Evolutionary conservation across 306 rosid species (phyloP), one percentile per base, ranked within the genome.

Genomic region (Rosa chinensis): DNA sequence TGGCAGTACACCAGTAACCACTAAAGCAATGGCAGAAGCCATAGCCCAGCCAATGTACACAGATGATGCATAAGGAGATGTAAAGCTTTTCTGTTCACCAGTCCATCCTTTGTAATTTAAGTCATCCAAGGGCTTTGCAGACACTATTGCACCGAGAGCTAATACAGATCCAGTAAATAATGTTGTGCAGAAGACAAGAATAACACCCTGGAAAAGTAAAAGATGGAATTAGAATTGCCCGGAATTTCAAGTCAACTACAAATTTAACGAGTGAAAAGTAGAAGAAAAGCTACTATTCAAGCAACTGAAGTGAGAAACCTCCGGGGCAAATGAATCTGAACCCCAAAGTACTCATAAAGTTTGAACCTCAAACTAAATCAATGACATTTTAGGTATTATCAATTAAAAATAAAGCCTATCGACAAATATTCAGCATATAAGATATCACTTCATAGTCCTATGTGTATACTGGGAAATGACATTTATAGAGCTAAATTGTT

Each of bases 1-100:
- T 67, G 99, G 99, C 81, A 96, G 91, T 70, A 93, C 88, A 53
- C 98, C 89, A 39, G 98, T 96, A 78, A 93, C 94, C 75, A 88
- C 86, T 79, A 96, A 87, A 66, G 96, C 91, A 82, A 96, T 89
- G 69, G 89, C 88, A 71, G 98, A 89, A 61, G 98, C 90, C 98
- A 96, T 96, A 69, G 98, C 98, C 99, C 99, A 96, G 61, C 99
- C 99, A 81, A 96, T 89, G 83, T 90, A 96, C 79, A 88, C 87
- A 61, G 97, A 87, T 28, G 99, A 91, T 56, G 89, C 94, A 79
- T 96, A 96, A 18, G 97, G 99, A 73, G 98, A 93, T 53, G 84
- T 81, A 78, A 88, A 86, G 89, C 83, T 84, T 72, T 90, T 91
- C 73, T 78, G 93, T 75, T 91, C 91, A 71, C 85, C 94, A 77